Evolutionary conservation across 1,284 basidiomycete genomes (phyloP).

Genomic region (Rhizoctonia solani): DNA sequence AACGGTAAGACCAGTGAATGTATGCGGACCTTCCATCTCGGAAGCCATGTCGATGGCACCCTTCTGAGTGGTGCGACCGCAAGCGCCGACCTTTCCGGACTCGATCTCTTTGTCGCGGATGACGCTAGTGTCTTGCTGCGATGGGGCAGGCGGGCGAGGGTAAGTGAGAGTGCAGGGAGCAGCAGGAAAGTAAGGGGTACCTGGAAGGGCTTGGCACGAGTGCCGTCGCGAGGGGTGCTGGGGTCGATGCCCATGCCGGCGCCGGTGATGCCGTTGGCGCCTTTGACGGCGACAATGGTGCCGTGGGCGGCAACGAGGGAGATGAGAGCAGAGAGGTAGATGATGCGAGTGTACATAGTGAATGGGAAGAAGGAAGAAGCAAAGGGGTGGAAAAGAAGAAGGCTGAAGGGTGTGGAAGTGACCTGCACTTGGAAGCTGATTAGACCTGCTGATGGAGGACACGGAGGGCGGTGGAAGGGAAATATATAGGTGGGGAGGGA

Average conservation of each 20-base stretch:
- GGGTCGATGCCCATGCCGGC: slow-evolving; percentile 42
- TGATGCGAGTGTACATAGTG: slow-evolving; percentile 25
- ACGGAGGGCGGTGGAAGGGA: too few species aligned
- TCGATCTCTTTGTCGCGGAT: slow-evolving; percentile 41
- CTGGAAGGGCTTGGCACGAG: slow-evolving; percentile 40
- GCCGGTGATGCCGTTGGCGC: slow-evolving; percentile 41
- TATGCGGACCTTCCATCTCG: slow-evolving; percentile 37
- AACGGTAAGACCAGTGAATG: too few species aligned
- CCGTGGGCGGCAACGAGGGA: slow-evolving; percentile 40
- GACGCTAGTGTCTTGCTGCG: slow-evolving; percentile 41
- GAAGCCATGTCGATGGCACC: slow-evolving; percentile 41
- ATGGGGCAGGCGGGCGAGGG: neutral
- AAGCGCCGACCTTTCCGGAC: slow-evolving; percentile 39
- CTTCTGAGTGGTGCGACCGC: slow-evolving; percentile 41
- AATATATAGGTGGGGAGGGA: too few species aligned
- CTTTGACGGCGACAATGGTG: too few species aligned
- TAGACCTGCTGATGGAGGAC: too few species aligned
- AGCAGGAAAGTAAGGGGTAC: neutral
- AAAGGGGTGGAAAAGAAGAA: too few species aligned
- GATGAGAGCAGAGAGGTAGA: slow-evolving; percentile 30
- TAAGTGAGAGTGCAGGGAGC: neutral
- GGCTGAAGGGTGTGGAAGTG: too few species aligned
- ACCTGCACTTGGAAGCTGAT: too few species aligned
- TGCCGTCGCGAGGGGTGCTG: slow-evolving; percentile 42
- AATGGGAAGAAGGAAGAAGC: too few species aligned